Evolutionary conservation across 371 early-diverging fungal genomes (phyloP), one percentile per base, ranked within the genome.

Genomic region (Mucor irregularis): DNA sequence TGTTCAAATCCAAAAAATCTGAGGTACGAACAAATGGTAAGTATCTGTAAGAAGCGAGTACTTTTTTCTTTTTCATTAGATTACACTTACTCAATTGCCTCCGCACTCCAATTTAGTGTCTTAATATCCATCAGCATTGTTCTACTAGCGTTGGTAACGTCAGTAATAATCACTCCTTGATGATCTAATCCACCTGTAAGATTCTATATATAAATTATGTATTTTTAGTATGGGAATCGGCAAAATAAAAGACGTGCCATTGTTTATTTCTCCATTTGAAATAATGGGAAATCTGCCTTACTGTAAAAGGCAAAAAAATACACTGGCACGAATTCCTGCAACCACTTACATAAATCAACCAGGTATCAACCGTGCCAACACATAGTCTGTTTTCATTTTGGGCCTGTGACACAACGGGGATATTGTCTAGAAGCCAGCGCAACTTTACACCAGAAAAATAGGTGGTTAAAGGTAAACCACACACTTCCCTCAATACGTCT

Each of bases 121-220:
- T 86, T 66, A 45, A 97, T 76, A 62, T 96, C 87, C 94, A 97
- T 93, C 14, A 97, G 74, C 92, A 93, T 92, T 5, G 96, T 96
- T 49, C 98, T 85, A 53, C 91, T 90, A 16, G 98, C 98, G 70
- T 97, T 97, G 19, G 97, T 92, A 3, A 95, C 94, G 68, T 97
- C 98, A 0, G 96, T 97, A 4, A 88, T 86, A 58, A 90, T 81
- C 11, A 87, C 71, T 25, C 91, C 91, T 3, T 33, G n/a, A 37
- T 58, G 33, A 21, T 58, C 45, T 42, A 50, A 24, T 33, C 95
- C 61, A 29, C 61, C 95, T 0, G 94, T 89, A 59, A 96, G 72
- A 64, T 93, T 92, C 58, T 58, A 37, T 24, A 39, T 26, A 49
- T 22, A 25, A 35, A 25, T 24, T 31, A 45, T 34, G 16, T n/a